phyloP scores from a whole-genome alignment of 179 eudicot genomes.

The Corrigiola litoralis region DNA sequence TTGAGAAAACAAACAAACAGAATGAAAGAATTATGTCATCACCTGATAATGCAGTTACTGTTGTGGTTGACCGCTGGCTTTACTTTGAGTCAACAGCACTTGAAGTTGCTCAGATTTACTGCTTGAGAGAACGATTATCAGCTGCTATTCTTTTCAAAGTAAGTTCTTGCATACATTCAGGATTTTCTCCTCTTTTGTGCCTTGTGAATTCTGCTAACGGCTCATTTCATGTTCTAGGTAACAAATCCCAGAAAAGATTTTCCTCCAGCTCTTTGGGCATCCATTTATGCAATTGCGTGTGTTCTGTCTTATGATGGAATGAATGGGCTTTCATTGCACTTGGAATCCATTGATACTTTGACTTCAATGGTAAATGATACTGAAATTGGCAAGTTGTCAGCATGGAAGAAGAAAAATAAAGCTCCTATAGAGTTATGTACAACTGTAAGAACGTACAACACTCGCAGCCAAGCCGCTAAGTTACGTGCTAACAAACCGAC shows the following conservation, averaged over 20 bases:
- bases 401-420: conserved; percentile 15
- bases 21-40: conserved; percentile 68
- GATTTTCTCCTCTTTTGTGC: neutral
- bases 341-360: conserved; percentile 42
- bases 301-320: conserved; percentile 64
- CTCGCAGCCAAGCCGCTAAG: neutral
- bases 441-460: conserved; percentile 25
- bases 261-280: conserved; percentile 60
- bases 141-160: conserved; percentile 81
- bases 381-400: conserved; percentile 33
- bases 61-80: conserved; percentile 84
- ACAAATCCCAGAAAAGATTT: conserved; percentile 49
- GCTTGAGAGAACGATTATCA: conserved; percentile 85
- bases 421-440: conserved; percentile 25
- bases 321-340: conserved; percentile 33
- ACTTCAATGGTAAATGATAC: conserved; percentile 55
- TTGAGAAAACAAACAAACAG: conserved; percentile 16
- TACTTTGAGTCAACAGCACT: conserved; percentile 67
- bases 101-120: conserved; percentile 90
- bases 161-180: conserved; percentile 12
- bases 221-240: conserved; percentile 40
- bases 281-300: conserved; percentile 56
- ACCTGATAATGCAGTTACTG: conserved; percentile 64
- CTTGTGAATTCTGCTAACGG: neutral
- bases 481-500: neutral